These are phyloP conservation scores for Suhomyces chickasaworum DNA, from an alignment of 1,139 yeast genomes.

Conservation along the genomic window DNA sequence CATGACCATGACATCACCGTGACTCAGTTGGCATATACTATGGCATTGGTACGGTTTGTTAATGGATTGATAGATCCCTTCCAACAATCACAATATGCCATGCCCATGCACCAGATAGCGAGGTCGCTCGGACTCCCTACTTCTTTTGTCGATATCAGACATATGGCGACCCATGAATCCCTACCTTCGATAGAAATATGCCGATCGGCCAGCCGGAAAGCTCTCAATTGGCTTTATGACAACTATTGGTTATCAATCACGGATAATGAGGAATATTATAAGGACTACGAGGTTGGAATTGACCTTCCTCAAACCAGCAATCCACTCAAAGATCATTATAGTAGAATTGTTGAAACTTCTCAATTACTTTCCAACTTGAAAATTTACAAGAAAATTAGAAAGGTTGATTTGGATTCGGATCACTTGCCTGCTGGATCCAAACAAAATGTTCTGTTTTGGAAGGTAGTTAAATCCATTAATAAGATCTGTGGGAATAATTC, in stretches of 20 bases:
- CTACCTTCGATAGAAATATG: slow-evolving; percentile 73
- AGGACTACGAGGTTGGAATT: slow-evolving; percentile 16
- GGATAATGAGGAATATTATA: slow-evolving; percentile 27
- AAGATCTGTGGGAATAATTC: background rate
- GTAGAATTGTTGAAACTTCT: slow-evolving; percentile 2
- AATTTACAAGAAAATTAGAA: slow-evolving; percentile 42
- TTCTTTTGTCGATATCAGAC: slow-evolving; percentile 86
- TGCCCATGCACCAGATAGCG: slow-evolving; percentile 79
- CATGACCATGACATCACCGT: slow-evolving; percentile 26
- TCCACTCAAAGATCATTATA: slow-evolving; percentile 2
- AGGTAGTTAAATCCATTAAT: slow-evolving; percentile 24
- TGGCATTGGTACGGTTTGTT: slow-evolving; percentile 84
- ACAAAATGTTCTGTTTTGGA: slow-evolving; percentile 44
- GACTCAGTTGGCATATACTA: slow-evolving; percentile 60
- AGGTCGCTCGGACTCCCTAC: slow-evolving; percentile 69
- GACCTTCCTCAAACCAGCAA: background rate
- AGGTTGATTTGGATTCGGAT: slow-evolving; percentile 43
- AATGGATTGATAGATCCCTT: slow-evolving; percentile 88
- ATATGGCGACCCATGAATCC: slow-evolving; percentile 87
- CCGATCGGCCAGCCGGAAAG: slow-evolving; percentile 57
- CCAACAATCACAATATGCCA: slow-evolving; percentile 77
- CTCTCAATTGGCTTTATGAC: slow-evolving; percentile 72
- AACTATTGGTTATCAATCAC: slow-evolving; percentile 68
- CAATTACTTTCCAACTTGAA: slow-evolving; percentile 24
- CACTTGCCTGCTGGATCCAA: slow-evolving; percentile 35